Evolutionary conservation across 73 alveolate genomes (phyloP).

Genomic region (Paramecium bursaria): DNA sequence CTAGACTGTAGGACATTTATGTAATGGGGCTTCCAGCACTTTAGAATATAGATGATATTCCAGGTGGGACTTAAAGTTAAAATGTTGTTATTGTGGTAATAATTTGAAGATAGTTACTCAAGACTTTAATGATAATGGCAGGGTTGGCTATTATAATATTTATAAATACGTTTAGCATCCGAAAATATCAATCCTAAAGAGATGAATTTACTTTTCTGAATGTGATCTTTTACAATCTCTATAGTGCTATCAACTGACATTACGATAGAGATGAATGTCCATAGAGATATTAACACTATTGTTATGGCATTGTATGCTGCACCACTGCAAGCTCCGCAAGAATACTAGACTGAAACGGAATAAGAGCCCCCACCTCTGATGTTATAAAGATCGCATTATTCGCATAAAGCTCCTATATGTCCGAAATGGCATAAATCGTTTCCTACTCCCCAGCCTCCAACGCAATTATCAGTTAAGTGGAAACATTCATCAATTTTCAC

Average conservation of each 20-base stretch:
- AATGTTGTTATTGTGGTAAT: conserved; percentile 26
- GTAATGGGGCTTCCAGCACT: conserved; percentile 34
- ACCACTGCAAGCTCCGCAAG: background rate
- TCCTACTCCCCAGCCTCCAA: conserved; percentile 48
- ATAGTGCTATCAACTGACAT: conserved; percentile 29
- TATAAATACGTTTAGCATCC: too few species aligned
- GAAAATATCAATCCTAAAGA: too few species aligned
- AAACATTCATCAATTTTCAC: conserved; percentile 13
- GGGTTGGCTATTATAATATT: background rate
- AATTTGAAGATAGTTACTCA: conserved; percentile 28
- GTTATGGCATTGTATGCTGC: background rate
- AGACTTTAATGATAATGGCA: conserved; percentile 37
- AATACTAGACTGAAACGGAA: background rate
- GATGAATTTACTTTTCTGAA: background rate
- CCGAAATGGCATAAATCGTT: background rate
- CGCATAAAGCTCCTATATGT: conserved; percentile 43
- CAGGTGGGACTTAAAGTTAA: conserved; percentile 22
- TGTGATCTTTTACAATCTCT: conserved; percentile 16
- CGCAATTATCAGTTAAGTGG: background rate
- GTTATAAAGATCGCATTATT: conserved; percentile 37
- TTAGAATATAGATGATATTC: background rate
- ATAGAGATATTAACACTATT: background rate
- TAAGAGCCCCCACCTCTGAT: conserved; percentile 10
- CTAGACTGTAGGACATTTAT: conserved; percentile 16
- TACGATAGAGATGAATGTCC: conserved; percentile 23